Evolutionary conservation across 345 rosid genomes (phyloP), one percentile per base, ranked within the genome.

Genomic region (Psidium guajava): DNA sequence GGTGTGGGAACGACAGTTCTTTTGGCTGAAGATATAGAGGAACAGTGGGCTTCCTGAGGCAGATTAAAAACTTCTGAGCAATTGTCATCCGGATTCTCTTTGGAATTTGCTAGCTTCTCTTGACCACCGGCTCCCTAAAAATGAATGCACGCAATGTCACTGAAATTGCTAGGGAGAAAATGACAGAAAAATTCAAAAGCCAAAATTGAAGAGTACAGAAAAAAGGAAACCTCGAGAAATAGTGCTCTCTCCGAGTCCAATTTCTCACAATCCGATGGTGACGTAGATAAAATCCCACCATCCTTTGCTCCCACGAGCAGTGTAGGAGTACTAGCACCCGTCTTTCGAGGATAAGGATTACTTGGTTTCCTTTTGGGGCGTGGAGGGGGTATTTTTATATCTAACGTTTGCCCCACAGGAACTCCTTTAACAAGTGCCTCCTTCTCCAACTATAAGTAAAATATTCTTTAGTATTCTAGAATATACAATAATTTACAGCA

Each of bases 321-420:
- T 82, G 89, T 49, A 36, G 90, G 84, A 85, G 89, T 85, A 88
- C 89, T 61, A 20, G 83, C 81, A 85, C 92, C 91, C 0, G 86
- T 95, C 92, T 95, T 97, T 86, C 98, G 88, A 88, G 99, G 99
- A 91, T 95, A 97, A 83, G 99, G 99, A 93, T 93, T 95, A 89
- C 90, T 91, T 57, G 99, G 98, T 92, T 97, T 97, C 77, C 95
- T 92, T 88, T 97, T 97, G 58, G 98, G 99, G 59, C 99, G 95
- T 50, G 99, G 98, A 90, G 99, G 98, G 55, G 99, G 99, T 87
- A 97, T 97, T 85, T 93, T 93, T 88, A 97, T 93, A 86, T 97
- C 95, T 81, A 94, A 88, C 61, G 95, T 90, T 89, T 95, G 95
- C 85, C 94, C 92, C 86, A 92, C 81, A 32, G 97, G 92, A 88